Evolutionary conservation across 2,329 filamentous ascomycete genomes (phyloP).

Genomic region (Ceratocystis harringtonii): DNA sequence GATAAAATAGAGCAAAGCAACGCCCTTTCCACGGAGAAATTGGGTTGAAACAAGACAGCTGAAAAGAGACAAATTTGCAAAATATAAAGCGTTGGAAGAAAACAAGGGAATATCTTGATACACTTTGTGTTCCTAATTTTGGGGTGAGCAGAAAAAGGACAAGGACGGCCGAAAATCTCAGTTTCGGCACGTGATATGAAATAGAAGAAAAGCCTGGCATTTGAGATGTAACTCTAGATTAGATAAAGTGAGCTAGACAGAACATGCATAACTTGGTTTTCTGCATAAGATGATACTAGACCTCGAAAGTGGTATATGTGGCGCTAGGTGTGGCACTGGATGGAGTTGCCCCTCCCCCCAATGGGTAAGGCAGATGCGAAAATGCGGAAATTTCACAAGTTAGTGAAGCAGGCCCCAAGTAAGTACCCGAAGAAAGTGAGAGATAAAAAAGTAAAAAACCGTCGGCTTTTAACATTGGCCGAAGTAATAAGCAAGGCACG

Average conservation of each 20-base stretch:
- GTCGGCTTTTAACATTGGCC: background rate
- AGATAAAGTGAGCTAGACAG: background rate
- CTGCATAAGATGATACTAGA: background rate
- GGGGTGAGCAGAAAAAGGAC: background rate
- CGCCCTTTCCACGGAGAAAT: background rate
- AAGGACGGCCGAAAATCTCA: background rate
- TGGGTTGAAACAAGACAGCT: conserved; percentile 3
- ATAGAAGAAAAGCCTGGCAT: background rate
- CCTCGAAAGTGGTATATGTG: no score
- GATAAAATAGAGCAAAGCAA: background rate
- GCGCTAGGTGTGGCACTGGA: no score
- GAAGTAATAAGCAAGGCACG: background rate
- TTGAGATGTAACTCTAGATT: background rate
- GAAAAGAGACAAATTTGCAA: background rate
- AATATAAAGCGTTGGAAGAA: background rate
- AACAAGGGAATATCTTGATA: background rate
- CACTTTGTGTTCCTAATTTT: background rate
- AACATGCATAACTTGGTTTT: background rate
- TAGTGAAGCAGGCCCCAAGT: no score
- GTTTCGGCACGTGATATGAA: background rate
- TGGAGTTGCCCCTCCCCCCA: no score
- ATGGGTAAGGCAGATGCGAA: no score
- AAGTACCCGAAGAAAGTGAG: no score
- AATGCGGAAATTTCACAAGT: no score
- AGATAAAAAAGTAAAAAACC: no score